Base-by-base conservation (phyloP, 129 eudicot species). In the Kitagawia praeruptora region DNA sequence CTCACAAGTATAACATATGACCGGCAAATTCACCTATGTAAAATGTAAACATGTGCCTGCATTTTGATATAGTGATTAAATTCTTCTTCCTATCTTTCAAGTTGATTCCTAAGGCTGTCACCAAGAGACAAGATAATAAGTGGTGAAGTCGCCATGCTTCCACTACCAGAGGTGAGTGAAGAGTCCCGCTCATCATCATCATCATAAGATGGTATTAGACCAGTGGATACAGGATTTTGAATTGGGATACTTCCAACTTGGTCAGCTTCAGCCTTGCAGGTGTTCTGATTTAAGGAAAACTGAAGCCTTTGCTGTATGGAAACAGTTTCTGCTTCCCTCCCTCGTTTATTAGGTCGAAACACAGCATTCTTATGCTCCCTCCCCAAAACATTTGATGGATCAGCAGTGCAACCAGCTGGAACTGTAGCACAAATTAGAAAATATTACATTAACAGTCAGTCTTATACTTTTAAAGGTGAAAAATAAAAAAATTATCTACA, bases 171-270 rank as follows among this genome's bases (percentile, higher is more conserved):
- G 45, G 98, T 89, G 27, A 96, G 86, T 15, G 99, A 96, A 9
- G 99, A 96, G 85, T 92, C 90, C 44, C 85, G 88, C 80, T 92
- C 99, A 73, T 96, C 98, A 47, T 96, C 98, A 47, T 96, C 98
- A 70, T 96, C 98, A 70, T 90, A 96, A 21, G 98, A 92, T 76
- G 92, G 78, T 70, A 82, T 90, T 56, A 92, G 86, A 79, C 99
- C 99, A 79, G 96, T 92, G 21, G 99, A 96, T 34, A 96, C 98
- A 66, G 84, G 90, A 88, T 96, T 90, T 58, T 87, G 87, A 82
- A 80, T 87, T 61, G 85, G 91, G 79, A 89, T 86, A 82, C 74
- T 85, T 63, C 85, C 69, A 72, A 85, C 83, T 14, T 88, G 88
- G 51, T 92, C 97, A 63, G 88, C 67, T 84, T 92, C 98, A 76